Evolutionary conservation across 371 early-diverging fungal genomes (phyloP).

Genomic region (Rhizopus delemar): DNA sequence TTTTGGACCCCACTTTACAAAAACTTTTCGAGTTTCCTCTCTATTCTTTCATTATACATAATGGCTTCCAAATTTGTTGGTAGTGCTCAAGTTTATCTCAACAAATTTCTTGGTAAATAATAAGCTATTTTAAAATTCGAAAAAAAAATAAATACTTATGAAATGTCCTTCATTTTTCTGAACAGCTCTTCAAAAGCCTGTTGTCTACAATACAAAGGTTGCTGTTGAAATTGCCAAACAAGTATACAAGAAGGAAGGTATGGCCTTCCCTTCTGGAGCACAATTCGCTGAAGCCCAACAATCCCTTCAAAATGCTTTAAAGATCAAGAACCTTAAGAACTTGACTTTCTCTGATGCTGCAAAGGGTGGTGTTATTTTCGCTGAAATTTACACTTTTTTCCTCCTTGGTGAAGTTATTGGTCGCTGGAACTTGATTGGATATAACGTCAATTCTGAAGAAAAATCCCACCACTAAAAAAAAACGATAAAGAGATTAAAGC

Average conservation of each 20-base stretch:
- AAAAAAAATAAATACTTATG: neutral
- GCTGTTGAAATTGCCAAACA: slow-evolving; percentile 69
- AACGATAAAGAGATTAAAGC: slow-evolving; percentile 5
- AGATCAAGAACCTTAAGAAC: slow-evolving; percentile 55
- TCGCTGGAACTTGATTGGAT: slow-evolving; percentile 72
- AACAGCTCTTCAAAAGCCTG: slow-evolving; percentile 48
- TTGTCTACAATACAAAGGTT: slow-evolving; percentile 65
- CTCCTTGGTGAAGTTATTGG: slow-evolving; percentile 74
- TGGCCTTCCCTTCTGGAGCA: slow-evolving; percentile 63
- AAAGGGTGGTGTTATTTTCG: slow-evolving; percentile 63
- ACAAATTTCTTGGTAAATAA: slow-evolving; percentile 40
- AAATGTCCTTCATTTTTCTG: neutral
- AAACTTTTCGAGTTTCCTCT: neutral
- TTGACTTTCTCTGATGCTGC: slow-evolving; percentile 46
- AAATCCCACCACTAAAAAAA: slow-evolving; percentile 12
- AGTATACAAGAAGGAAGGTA: slow-evolving; percentile 70
- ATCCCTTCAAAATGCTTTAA: slow-evolving; percentile 49
- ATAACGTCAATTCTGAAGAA: slow-evolving; percentile 61
- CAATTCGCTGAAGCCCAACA: slow-evolving; percentile 61
- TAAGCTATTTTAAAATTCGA: neutral
- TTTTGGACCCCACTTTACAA: slow-evolving; percentile 2
- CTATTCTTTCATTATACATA: slow-evolving; percentile 5
- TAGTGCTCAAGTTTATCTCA: slow-evolving; percentile 25
- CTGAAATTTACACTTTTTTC: slow-evolving; percentile 73
- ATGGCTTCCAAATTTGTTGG: slow-evolving; percentile 30